Evolutionary conservation across 1,139 yeast species (phyloP), one percentile per base, ranked within the genome.

Genomic region (Kodamaea ohmeri): DNA sequence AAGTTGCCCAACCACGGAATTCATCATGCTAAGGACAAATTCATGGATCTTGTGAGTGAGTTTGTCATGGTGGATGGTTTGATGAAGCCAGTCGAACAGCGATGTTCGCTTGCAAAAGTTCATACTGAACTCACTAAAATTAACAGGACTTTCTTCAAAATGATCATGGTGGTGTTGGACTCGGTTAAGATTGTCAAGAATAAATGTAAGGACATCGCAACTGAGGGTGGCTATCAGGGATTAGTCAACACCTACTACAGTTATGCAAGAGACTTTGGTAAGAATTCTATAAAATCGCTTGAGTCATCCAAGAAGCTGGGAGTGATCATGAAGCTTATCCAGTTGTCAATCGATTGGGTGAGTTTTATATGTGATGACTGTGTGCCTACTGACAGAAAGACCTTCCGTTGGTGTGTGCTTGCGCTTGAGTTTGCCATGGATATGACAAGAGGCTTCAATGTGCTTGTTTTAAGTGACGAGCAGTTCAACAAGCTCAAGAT

Each of bases 391-490:
- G 97, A 90, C 51, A 74, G 85, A 40, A 85, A 81, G 52, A 92
- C 97, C 0, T 92, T 92, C 57, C 71, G 95, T 52, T 92, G 97
- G 96, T 88, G 97, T 62, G 97, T 92, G 16, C 73, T 87, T 12
- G 97, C 98, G 0, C 71, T 92, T 49, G 98, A 92, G 58, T 92
- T 89, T 69, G 94, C 96, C 1, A 88, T 90, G 96, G 90, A 86
- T 49, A 83, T 90, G 80, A 89, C 96, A 0, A 73, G 86, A 38
- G 97, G 97, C 1, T 85, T 86, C 56, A 90, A 90, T 53, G 88
- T 92, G 32, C 67, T 90, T 41, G 88, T 90, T 0, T 68, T 92
- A 35, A 78, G 78, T 42, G 88, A 87, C 44, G 86, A 80, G 16
- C 92, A 86, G 53, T 92, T 90, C 55, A 69, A 76, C 41, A 66